A percentile compares a stretch with the other conserved stretches of the same genome.
Evolutionary conservation across 305 asterid genomes (phyloP).

Genomic region (Fraxinus latifolia): DNA sequence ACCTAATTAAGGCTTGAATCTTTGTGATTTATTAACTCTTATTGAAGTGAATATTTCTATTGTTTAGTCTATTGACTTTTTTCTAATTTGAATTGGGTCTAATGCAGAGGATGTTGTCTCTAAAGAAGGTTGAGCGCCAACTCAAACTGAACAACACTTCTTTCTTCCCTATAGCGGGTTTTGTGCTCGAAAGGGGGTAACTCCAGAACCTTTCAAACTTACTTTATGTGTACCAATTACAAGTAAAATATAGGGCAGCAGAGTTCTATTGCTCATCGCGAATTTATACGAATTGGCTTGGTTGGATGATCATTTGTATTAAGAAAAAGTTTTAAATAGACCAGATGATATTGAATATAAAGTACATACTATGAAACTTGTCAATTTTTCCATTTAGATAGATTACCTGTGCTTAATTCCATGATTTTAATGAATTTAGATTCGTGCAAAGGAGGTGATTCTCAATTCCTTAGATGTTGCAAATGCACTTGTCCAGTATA

Average conservation of each 20-base stretch:
- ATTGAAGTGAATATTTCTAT: not conserved
- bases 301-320: not conserved
- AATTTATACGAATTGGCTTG: not conserved
- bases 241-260: not conserved
- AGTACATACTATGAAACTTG: not conserved
- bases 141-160: conserved; percentile 54
- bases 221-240: not conserved
- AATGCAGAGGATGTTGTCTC: conserved; percentile 48
- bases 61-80: not conserved
- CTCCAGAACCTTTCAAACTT: not conserved
- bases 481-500: conserved; percentile 46
- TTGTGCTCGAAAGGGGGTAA: conserved; percentile 90
- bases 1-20: not conserved
- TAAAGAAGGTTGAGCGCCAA: conserved; percentile 53
- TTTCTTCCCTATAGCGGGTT: conserved; percentile 73
- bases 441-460: conserved; percentile 66
- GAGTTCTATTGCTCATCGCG: not conserved
- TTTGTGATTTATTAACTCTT: not conserved
- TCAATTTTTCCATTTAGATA: not conserved
- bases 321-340: not conserved
- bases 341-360: not conserved
- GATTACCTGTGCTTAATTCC: not conserved
- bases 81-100: not conserved
- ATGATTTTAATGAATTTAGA: conserved; percentile 34
- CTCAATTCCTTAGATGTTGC: conserved; percentile 58